Evolutionary conservation across 495 filamentous ascomycete species (phyloP), one percentile per base, ranked within the genome.

Genomic region (Hypomontagnella submonticulosa): DNA sequence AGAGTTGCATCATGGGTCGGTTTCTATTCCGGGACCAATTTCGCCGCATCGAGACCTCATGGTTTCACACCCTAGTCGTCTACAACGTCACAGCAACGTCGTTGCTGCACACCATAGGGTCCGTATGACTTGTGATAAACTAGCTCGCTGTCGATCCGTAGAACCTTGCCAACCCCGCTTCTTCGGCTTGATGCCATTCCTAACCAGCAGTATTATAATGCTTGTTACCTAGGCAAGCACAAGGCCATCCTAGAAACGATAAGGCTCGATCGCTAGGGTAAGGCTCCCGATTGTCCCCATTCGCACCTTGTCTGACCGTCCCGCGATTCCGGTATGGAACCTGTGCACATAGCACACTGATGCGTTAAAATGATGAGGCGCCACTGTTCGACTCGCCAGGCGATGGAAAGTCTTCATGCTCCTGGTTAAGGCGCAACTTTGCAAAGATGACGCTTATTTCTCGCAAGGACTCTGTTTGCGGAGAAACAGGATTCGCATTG

Each of bases 401-500:
- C 11, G 67, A 66, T 2, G 57, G 42, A n/a, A 33, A 7, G 40
- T 32, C 56, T 42, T 66, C 67, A 20, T 66, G 56, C n/a, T 63
- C 65, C 34, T 52, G 65, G 18, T 67, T 48, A 43, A 81, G 61
- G 10, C 76, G 63, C 63, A 83, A 77, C 49, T 75, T 77, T 12
- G 80, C 73, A 40, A 96, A 92, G 12, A 96, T 81, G 11, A 86
- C 84, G 64, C 87, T 92, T 77, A 96, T 88, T 64, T 93, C 89
- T 44, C 87, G 84, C 10, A 96, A 76, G 65, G 88, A 87, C 67
- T 90, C 85, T 9, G 83, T 83, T 61, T 87, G 81, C 9, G 86
- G 73, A 54, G 91, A 88, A 20, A 83, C 83, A 0, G 85, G 83
- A 37, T 81, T 85, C 7, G 77, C 75, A 62, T 87, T 87, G 44